Conservation (phyloP, 1,284 basidiomycete species). For the Schizophyllum amplum region DNA sequence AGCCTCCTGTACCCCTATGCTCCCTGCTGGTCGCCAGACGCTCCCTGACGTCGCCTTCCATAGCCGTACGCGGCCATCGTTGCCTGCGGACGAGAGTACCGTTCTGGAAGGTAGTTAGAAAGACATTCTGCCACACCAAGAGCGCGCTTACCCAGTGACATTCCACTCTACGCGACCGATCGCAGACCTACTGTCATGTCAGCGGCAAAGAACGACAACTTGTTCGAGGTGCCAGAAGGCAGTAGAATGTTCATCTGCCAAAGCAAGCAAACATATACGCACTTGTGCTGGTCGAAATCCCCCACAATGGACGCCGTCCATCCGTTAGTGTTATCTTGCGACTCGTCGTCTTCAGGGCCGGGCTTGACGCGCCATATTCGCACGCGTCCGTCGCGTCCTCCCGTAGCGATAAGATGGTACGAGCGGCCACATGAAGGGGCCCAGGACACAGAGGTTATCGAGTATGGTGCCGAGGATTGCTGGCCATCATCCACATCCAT, state of each 20-base stretch:
- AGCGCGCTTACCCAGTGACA: constrained; percentile 63
- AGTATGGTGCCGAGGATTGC: constrained; percentile 23
- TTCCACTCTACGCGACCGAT: constrained; percentile 81
- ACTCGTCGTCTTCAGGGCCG: constrained; percentile 31
- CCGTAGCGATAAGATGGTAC: constrained; percentile 88
- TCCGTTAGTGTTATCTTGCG: constrained; percentile 34
- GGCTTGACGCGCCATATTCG: constrained; percentile 80
- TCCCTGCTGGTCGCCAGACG: constrained; percentile 72
- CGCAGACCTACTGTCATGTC: constrained; percentile 39
- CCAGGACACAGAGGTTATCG: constrained; percentile 81
- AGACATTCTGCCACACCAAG: constrained; percentile 11
- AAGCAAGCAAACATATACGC: constrained; percentile 13
- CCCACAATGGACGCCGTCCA: constrained; percentile 75
- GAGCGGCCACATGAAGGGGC: constrained; percentile 86
- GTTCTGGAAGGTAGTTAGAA: constrained; percentile 45
- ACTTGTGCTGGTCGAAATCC: constrained; percentile 84
- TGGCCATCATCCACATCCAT: constrained; percentile 7
- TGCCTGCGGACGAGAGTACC: constrained; percentile 80
- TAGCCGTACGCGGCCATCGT: constrained; percentile 80
- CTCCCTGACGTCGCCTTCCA: constrained; percentile 79
- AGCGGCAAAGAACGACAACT: not conserved
- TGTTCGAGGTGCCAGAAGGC: not conserved
- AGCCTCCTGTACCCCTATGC: constrained; percentile 67
- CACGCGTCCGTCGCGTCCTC: constrained; percentile 77
- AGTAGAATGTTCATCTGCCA: not conserved